These are phyloP conservation scores for Syncephalis plumigaleata DNA, from an alignment of 371 early-diverging fungal species.

Conservation along the genomic window DNA sequence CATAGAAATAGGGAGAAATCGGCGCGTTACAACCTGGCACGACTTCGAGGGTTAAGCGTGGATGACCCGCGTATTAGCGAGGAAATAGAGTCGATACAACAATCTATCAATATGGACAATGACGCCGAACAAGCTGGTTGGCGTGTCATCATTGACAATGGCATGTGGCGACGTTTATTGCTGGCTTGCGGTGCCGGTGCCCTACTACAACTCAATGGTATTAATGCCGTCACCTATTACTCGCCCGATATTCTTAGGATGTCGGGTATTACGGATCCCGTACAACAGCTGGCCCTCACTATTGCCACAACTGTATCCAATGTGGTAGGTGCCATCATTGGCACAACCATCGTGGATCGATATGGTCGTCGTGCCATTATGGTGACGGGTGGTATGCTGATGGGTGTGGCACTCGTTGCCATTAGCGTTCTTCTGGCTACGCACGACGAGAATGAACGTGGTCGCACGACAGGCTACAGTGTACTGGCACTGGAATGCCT, in stretches of 20 bases:
- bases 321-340: slow-evolving; percentile 46
- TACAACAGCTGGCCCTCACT: slow-evolving; percentile 40
- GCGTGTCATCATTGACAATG: slow-evolving; percentile 43
- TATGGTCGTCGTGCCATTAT: slow-evolving; percentile 46
- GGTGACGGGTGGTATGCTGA: slow-evolving; percentile 25
- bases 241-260: slow-evolving; percentile 46
- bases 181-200: slow-evolving; percentile 49
- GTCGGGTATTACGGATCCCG: slow-evolving; percentile 31
- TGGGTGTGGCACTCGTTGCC: slow-evolving; percentile 27
- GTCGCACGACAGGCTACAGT: slow-evolving; percentile 24
- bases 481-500: slow-evolving; percentile 48
- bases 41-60: slow-evolving; percentile 4
- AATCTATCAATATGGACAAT: slow-evolving; percentile 40
- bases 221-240: slow-evolving; percentile 59
- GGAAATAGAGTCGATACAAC: slow-evolving; percentile 58
- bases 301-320: slow-evolving; percentile 55
- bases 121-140: slow-evolving; percentile 43
- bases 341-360: slow-evolving; percentile 51
- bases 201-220: slow-evolving; percentile 54
- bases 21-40: neutral
- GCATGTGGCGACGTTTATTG: slow-evolving; percentile 32
- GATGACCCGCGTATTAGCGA: slow-evolving; percentile 28
- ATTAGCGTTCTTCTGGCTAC: slow-evolving; percentile 19
- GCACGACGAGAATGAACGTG: neutral
- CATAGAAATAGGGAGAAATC: slow-evolving; percentile 21